Evolutionary conservation across 176 grass and related monocot genomes (phyloP).

Genomic region (bread wheat (Triticum aestivum)): IWGSC_CS_RefSeq_v2.1 NC_057802.1:581234334-581234833

Average conservation of each 20-base stretch:
- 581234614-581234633: no score
- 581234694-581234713: no score
- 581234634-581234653: no score
- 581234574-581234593: neutral
- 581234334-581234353: slow-evolving; percentile 65
- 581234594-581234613: no score
- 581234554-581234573: neutral
- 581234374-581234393: slow-evolving; percentile 53
- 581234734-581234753: no score
- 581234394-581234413: slow-evolving; percentile 65
- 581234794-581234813: no score
- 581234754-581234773: no score
- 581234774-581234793: no score
- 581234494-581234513: neutral
- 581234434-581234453: slow-evolving; percentile 38
- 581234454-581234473: slow-evolving; percentile 67
- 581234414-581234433: slow-evolving; percentile 52
- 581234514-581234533: neutral
- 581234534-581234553: neutral
- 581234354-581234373: slow-evolving; percentile 73
- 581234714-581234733: no score
- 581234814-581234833: no score
- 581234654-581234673: no score
- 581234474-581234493: slow-evolving; percentile 43
- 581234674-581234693: no score